Evolutionary conservation across 176 grass and related monocot genomes (phyloP), one percentile per base, ranked within the genome.

Genomic region (Pontederia paniculata): DNA sequence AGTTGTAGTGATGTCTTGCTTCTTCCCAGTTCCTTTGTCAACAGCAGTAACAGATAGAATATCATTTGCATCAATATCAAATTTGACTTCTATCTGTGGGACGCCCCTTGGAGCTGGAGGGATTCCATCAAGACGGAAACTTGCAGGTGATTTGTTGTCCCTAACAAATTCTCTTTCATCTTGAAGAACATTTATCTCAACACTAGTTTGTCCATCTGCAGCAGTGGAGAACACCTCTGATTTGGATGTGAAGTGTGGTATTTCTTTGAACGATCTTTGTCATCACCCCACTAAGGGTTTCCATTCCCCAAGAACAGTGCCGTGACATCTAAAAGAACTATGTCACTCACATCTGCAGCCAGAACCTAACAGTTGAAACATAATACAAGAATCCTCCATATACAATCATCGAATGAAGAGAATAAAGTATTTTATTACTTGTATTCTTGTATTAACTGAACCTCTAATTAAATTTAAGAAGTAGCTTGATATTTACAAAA

Each of bases 121-220:
- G 51, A 65, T 65, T 17, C 62, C 62, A 42, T 65, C 62, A 37
- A 65, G 62, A 21, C 47, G 62, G 62, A 65, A 65, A 23, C 62
- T 65, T 50, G 46, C 62, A 37, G 51, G 62, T 31, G 62, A 65
- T 41, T 65, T 65, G 47, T 65, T 65, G 47, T 65, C 62, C 48
- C 22, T 65, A 1, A 65, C 62, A 19, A 65, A 65, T 21, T 65
- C 62, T 10, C 62, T 50, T 37, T 65, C 62, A 17, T 46, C 62
- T 23, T 65, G 62, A 65, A 65, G 62, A 41, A 65, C 62, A 52
- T 65, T 65, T 51, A 65, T 65, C 12, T 65, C 62, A 0, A 65
- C 62, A 12, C 62, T 65, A 0, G 62, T 52, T 21, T 52, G 62
- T 31, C 62, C 62, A 65, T 65, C 62, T 11, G 62, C 62, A 16